Evolutionary conservation across 805 yeast genomes (phyloP).

Genomic region (Geotrichum ghanense): DNA sequence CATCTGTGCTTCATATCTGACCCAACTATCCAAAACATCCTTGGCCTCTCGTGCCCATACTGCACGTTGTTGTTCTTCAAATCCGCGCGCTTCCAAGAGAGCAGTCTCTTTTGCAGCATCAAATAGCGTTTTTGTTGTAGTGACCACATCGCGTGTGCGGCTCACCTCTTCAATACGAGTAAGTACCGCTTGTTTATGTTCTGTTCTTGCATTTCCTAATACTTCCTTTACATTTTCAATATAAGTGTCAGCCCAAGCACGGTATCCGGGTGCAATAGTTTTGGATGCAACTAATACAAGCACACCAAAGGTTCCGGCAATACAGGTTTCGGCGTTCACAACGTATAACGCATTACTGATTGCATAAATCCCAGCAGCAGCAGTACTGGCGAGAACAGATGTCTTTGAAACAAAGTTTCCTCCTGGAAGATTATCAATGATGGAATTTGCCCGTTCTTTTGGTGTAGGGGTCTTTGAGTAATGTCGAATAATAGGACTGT

Average conservation of each 20-base stretch:
- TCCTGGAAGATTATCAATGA: constrained; percentile 91
- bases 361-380: constrained; percentile 91
- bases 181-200: constrained; percentile 88
- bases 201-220: constrained; percentile 77
- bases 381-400: constrained; percentile 85
- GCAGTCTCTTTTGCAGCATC: constrained; percentile 96
- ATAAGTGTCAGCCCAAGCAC: constrained; percentile 85
- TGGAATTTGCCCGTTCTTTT: constrained; percentile 78
- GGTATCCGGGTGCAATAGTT: constrained; percentile 87
- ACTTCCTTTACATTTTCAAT: constrained; percentile 68
- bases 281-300: constrained; percentile 69
- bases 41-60: constrained; percentile 85
- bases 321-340: constrained; percentile 85
- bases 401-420: constrained; percentile 80
- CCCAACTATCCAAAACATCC: constrained; percentile 96
- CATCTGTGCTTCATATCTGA: constrained; percentile 91
- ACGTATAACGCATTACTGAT: constrained; percentile 87
- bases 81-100: constrained; percentile 85
- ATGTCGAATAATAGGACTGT: neutral
- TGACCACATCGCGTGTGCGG: constrained; percentile 82
- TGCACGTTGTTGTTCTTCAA: constrained; percentile 85
- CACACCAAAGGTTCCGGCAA: constrained; percentile 69
- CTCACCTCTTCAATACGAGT: constrained; percentile 81
- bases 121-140: constrained; percentile 83
- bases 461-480: constrained; percentile 45